Percentiles rank a stretch among this genome's conserved stretches.
These are phyloP conservation scores for Tolypocladium album DNA, from an alignment of 2,329 filamentous ascomycete species.

Conservation along the genomic window DNA sequence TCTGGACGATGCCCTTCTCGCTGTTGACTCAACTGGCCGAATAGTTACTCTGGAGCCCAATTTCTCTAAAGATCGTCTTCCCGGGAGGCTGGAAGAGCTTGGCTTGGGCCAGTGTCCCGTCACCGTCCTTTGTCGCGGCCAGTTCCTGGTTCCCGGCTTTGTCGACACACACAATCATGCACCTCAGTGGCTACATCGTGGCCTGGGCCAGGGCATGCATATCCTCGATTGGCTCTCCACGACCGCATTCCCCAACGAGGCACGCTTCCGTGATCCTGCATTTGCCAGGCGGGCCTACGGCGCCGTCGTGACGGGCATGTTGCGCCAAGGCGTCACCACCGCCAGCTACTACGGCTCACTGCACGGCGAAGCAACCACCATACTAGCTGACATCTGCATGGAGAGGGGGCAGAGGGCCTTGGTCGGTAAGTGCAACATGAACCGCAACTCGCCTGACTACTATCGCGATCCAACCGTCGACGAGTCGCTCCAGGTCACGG, in stretches of 20 bases:
- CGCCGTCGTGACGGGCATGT: slow-evolving; percentile 42
- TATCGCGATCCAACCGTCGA: slow-evolving; percentile 35
- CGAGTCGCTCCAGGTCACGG: slow-evolving; percentile 38
- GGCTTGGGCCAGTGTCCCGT: slow-evolving; percentile 1
- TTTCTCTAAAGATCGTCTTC: slow-evolving; percentile 5
- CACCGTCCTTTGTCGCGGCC: slow-evolving; percentile 21
- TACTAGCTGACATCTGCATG: slow-evolving; percentile 43
- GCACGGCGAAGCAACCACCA: slow-evolving; percentile 44
- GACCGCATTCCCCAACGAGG: slow-evolving; percentile 56
- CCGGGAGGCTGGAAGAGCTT: slow-evolving; percentile 6
- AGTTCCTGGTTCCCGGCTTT: slow-evolving; percentile 49
- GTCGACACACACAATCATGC: slow-evolving; percentile 62
- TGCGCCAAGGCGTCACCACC: slow-evolving; percentile 52
- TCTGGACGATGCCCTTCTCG: slow-evolving; percentile 25
- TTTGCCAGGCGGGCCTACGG: slow-evolving; percentile 44
- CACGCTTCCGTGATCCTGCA: slow-evolving; percentile 41
- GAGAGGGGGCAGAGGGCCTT: slow-evolving; percentile 45
- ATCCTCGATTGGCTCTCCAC: slow-evolving; percentile 53
- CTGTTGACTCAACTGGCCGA: slow-evolving; percentile 12
- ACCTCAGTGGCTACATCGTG: slow-evolving; percentile 41
- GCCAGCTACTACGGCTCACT: slow-evolving; percentile 49
- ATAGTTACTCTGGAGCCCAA: slow-evolving; percentile 14
- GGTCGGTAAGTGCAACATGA: slow-evolving; percentile 54
- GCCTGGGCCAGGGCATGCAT: slow-evolving; percentile 38
- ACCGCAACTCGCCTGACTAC: slow-evolving; percentile 43